Base-by-base conservation (phyloP, 1,284 basidiomycete species). In the Microbotryomycetes sp. region DNA sequence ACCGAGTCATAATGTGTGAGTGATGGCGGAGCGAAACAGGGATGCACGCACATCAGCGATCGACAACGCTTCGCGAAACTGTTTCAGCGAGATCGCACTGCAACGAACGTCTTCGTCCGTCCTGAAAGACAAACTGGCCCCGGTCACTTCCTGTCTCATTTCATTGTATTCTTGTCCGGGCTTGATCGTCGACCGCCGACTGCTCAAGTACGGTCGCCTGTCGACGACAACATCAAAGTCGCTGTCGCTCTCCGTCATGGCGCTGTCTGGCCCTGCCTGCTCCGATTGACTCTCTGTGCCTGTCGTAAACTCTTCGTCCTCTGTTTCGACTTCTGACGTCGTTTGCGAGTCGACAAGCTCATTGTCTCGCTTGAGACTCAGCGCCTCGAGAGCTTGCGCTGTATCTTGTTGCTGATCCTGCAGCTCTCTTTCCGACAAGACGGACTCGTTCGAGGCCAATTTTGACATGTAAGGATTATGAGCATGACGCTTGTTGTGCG, bases 401-500 rank as follows among this genome's bases (percentile, higher is more conserved):
- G 48, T 18, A 41, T 60, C 60, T 11, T 52, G 41, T 27, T 55
- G 54, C 53, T 66, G 62, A 35, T 48, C 54, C 30, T 60, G 23
- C 7, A 68, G 60, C 54, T 69, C 68, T 5, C 52, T 28, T 1
- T 45, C n/a, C 27, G 58, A 56, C 7, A 69, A 50, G 27, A 69
- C 69, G 26, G 31, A 59, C 50, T 61, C 59, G 27, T 45, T 30
- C 13, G 64, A 56, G 18, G 56, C 45, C 5, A 70, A 54, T 45
- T 70, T 70, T n/a, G 57, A 23, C 21, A 54, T 50, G 4, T 57
- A 46, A 21, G 45, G 57, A 27, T 45, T 55, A 1, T 57, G 54
- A n/a, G 21, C 15, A 0, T 59, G 50, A 28, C 59, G 57, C 27
- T 67, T 69, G 55, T 71, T 72, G 62, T 72, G 69, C 23, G 71